These are phyloP conservation scores for Passiflora organensis DNA, from an alignment of 345 rosid species.

Conservation along the genomic window DNA sequence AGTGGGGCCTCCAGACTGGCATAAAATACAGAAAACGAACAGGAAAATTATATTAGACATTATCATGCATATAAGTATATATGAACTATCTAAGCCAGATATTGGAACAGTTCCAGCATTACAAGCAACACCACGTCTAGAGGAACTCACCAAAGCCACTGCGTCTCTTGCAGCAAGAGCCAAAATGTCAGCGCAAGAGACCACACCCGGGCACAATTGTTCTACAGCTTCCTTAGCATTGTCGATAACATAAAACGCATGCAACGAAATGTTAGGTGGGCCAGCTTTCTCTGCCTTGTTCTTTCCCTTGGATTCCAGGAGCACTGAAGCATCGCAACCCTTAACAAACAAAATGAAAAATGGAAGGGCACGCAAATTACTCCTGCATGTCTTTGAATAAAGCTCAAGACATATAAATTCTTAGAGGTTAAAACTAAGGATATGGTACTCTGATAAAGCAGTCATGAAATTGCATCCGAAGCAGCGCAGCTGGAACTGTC, in stretches of 20 bases:
- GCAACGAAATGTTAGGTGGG: constrained; percentile 84
- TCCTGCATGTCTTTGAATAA: neutral
- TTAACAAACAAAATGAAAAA: constrained; percentile 4
- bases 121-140: no score
- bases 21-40: neutral
- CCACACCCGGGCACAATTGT: constrained; percentile 65
- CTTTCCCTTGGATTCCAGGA: constrained; percentile 57
- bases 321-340: constrained; percentile 92
- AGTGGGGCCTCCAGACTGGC: constrained; percentile 78
- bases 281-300: constrained; percentile 83
- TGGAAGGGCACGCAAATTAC: neutral
- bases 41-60: no score
- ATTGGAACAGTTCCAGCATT: no score
- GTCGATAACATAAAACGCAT: constrained; percentile 81
- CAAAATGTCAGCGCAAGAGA: constrained; percentile 87
- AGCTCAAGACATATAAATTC: no score
- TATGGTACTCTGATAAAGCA: constrained; percentile 62
- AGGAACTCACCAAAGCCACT: constrained; percentile 50
- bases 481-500: constrained; percentile 76
- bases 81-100: neutral
- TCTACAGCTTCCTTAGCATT: constrained; percentile 74
- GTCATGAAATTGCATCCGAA: constrained; percentile 87
- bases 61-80: no score
- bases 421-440: no score
- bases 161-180: constrained; percentile 87